phyloP scores from a whole-genome alignment of 2,329 filamentous ascomycete species.

The Aspergillus novofumigatus region DNA sequence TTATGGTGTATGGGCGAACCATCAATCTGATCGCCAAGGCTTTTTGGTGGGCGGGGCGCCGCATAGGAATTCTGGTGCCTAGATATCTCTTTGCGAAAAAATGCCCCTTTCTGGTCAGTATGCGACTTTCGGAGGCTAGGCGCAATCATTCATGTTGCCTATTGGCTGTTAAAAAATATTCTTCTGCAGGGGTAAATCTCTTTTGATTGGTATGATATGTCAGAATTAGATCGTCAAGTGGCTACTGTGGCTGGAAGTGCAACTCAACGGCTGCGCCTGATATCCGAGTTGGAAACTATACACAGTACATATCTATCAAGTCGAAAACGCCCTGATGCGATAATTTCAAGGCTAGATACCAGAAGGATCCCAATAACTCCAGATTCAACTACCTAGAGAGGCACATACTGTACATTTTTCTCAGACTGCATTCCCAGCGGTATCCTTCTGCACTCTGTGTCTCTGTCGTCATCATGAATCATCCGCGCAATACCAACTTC shows the following conservation, averaged over 20 bases:
- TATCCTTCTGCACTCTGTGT: not conserved
- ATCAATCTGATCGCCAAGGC: not conserved
- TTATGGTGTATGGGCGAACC: not conserved
- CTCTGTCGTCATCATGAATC: constrained; percentile 20
- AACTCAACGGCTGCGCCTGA: not conserved
- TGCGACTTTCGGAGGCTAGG: not conserved
- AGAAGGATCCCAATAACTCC: not conserved
- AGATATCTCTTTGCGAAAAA: not conserved
- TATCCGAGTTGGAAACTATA: not conserved
- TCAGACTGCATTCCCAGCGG: not conserved
- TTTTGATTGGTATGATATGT: not conserved
- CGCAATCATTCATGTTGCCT: not conserved
- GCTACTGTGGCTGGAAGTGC: not conserved
- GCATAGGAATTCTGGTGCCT: constrained; percentile 1
- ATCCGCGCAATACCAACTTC: not conserved
- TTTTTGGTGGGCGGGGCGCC: not conserved
- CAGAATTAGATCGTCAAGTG: not conserved
- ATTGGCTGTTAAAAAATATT: not conserved
- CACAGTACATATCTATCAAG: not conserved
- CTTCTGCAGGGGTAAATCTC: not conserved
- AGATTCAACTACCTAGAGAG: not conserved
- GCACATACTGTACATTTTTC: not conserved
- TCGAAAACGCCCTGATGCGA: not conserved
- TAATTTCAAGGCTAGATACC: not conserved
- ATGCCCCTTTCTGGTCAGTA: not conserved